Conservation (phyloP, 2,329 filamentous ascomycete genomes). For the Alternaria triticimaculans region DNA sequence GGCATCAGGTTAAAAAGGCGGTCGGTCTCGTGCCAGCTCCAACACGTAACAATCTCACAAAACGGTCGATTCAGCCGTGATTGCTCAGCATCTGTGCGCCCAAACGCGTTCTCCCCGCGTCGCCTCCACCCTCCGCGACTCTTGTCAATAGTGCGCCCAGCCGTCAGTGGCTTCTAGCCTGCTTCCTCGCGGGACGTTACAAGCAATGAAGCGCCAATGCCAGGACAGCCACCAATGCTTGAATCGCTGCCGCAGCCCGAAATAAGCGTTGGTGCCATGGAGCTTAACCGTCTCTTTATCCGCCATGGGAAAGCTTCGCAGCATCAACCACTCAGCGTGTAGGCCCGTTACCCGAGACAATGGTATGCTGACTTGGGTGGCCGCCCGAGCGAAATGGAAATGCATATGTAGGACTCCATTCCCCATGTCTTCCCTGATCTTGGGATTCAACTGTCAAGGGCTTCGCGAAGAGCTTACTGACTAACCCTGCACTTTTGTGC, state of each 20-base stretch:
- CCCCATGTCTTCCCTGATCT: slow-evolving; percentile 2
- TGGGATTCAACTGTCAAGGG: slow-evolving; percentile 4
- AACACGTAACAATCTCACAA: not conserved
- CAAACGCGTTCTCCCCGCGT: not conserved
- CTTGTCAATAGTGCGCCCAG: not conserved
- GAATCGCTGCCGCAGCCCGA: not conserved
- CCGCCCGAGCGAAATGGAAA: not conserved
- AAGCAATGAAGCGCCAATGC: not conserved
- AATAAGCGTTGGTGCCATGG: slow-evolving; percentile 5
- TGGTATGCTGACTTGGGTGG: not conserved
- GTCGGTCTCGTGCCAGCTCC: not conserved
- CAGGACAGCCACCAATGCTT: slow-evolving; percentile 1
- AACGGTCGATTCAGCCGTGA: not conserved
- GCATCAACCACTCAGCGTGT: not conserved
- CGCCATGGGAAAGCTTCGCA: slow-evolving; percentile 1
- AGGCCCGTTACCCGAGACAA: not conserved
- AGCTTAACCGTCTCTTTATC: slow-evolving; percentile 12
- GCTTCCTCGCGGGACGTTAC: not conserved
- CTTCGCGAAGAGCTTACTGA: slow-evolving; percentile 4
- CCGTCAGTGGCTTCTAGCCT: slow-evolving; percentile 3
- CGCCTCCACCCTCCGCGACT: not conserved
- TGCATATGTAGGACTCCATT: slow-evolving; percentile 7
- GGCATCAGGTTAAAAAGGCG: not conserved
- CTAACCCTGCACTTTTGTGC: not conserved
- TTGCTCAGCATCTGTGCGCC: not conserved